Base-by-base conservation (phyloP, 495 filamentous ascomycete species). In the Friedmanniomyces endolithicus region DNA sequence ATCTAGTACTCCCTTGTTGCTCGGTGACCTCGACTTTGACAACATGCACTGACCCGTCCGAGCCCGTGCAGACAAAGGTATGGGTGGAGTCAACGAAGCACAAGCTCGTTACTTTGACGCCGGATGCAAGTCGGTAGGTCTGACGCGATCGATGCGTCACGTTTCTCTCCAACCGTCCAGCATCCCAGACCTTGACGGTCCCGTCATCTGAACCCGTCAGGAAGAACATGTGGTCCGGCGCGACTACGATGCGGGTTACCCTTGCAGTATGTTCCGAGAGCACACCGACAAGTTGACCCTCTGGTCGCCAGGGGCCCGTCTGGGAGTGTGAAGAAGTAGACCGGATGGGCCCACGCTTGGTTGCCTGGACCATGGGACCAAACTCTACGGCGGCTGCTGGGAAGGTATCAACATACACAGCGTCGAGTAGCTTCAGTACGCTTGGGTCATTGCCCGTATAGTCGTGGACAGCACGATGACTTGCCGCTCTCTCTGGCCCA, bases 161-260 rank as follows among this genome's bases (percentile, higher is more conserved):
- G 65, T 95, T 97, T 37, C 86, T 82, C 66, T 99, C 94, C 4
- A 99, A 72, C 33, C 94, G 78, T 22, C 79, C 79, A 11, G 87
- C 84, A 67, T 99, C 94, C 94, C 94, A 99, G 9, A 99, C 76
- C 62, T 87, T 94, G 39, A 95, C 87, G 16, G 78, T 83, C 11
- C 90, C 86, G 70, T 99, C 94, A 67, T 97, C 89, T 12, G 90
- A 89, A 6, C 78, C 92, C 0, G 90, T 97, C 25, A 92, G 76
- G 68, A 99, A 99, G 72, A 99, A 99, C 2, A 79, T 72, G 67
- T 99, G 94, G 67, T 97, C 94, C 8, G 94, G 87, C 1, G 90
- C 82, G 22, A 88, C 76, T 6, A 86, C 74, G 14, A 97, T 80
- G 6, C 90, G 79, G 60, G 87, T 95, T 60, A 97, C 80, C 20